Base-by-base conservation (phyloP, 148 eudicot species). In the Nyssa sinensis region DNA sequence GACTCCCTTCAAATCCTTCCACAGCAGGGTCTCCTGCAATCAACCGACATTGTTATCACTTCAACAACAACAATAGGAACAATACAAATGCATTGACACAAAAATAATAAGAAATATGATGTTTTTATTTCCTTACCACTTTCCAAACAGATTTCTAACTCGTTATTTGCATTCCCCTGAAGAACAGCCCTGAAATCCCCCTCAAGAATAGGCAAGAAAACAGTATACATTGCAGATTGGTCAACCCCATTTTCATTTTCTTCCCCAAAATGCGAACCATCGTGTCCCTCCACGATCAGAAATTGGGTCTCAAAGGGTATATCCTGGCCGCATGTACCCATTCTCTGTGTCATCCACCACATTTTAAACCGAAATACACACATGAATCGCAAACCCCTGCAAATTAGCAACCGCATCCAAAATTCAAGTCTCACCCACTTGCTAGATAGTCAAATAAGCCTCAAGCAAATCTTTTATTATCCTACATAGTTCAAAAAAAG, bases 311-410 rank as follows among this genome's bases (percentile, higher is more conserved):
- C 98, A 62, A 81, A 82, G 2, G 98, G 96, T 37, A 93, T 77
- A n/a, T 93, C 91, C 47, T 79, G 79, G 14, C 94, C 98, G 69
- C 47, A 66, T 37, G 44, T 81, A 8, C 96, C 98, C 92, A 91
- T 91, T 65, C 92, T 89, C 62, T 91, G 98, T 1, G 94, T 89
- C 98, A 93, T 93, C 98, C 98, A 91, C 96, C 98, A 93, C 71
- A 93, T 31, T 71, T 93, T 93, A 88, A 91, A 93, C 63, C 96
- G 89, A 70, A 91, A 93, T 25, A 86, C 89, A 72, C 94, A 85
- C 96, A 89, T 89, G 70, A 93, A 93, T 49, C 91, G 79, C 88
- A 85, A 37, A 39, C 89, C 89, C 83, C 96, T 93, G 87, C 81
- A 76, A 64, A 33, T 31, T 25, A 35, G 21, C 29, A 47, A 57